phyloP scores from a whole-genome alignment of 2,329 filamentous ascomycete genomes.

The Teratosphaeriaceae sp. region DNA sequence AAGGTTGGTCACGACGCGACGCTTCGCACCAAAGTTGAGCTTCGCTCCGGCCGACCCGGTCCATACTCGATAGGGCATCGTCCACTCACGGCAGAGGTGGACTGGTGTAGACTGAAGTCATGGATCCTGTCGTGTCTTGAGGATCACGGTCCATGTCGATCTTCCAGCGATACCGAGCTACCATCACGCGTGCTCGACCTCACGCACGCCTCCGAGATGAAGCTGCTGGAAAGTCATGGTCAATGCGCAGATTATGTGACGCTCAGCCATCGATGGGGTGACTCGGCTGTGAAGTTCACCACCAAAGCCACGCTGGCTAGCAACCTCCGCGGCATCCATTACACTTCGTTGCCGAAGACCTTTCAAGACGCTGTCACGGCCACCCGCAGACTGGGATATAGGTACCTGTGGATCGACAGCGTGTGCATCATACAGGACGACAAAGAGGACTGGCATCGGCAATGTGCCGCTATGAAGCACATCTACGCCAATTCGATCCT shows the following conservation, averaged over 20 bases:
- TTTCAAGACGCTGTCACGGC: not conserved
- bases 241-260: not conserved
- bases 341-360: not conserved
- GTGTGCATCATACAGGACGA: not conserved
- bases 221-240: not conserved
- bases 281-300: not conserved
- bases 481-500: not conserved
- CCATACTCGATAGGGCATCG: not conserved
- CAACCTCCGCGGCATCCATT: not conserved
- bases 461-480: not conserved
- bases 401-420: conserved; percentile 1
- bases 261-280: conserved; percentile 1
- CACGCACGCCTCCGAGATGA: not conserved
- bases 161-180: not conserved
- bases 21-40: no score
- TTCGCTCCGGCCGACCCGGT: no score
- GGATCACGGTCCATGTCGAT: not conserved
- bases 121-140: not conserved
- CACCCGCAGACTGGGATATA: not conserved
- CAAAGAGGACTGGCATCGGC: not conserved
- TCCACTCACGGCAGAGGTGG: not conserved
- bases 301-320: not conserved
- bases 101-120: not conserved
- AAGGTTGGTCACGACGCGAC: not conserved
- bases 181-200: not conserved